Base-by-base conservation (phyloP, 2,329 filamentous ascomycete genomes). In the Fusarium temperatum region DNA sequence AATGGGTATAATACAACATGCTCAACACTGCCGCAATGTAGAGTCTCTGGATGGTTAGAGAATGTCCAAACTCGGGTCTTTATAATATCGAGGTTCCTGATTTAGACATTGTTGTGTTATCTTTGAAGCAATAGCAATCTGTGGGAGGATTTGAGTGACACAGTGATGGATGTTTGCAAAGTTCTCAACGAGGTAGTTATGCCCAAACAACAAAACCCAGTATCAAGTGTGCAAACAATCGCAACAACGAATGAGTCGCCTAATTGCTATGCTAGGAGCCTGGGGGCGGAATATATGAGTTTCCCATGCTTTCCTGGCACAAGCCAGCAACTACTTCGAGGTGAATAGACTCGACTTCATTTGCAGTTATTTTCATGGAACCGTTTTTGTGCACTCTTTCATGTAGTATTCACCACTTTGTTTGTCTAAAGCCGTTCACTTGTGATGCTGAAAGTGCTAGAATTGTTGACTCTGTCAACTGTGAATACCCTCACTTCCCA, bases 401-500 rank as follows among this genome's bases (percentile, higher is more conserved):
- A 22, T 30, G 13, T 17, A 42, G 15, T 18, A 18, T 17, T 14
- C 8, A 20, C 22, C 35, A 18, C 30, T 51, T 38, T 11, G 6
- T 35, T 20, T 35, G 13, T 24, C 26, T 32, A 6, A 4, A 32
- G 30, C 15, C 5, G 24, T 15, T 57, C 38, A 26, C 22, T 45
- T 26, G 22, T 26, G 5, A 9, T 22, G 11, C n/a, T 48, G 38
- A 32, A 32, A 57, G 13, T 15, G 35, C 11, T 39, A 14, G 9
- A 39, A 38, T 42, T 41, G 38, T 53, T 32, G 42, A n/a, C 61
- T 67, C 8, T 24, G 24, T 15, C 17, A 41, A 58, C 24, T 47
- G 56, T 62, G 59, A 74, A 74, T 74, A 18, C 71, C 72, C 67
- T 74, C 72, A 62, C 44, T 74, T 68, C 57, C 39, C 15, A 18